Conservation (phyloP, 2,329 filamentous ascomycete species). For the Chrysoporthe austroafricana region DNA sequence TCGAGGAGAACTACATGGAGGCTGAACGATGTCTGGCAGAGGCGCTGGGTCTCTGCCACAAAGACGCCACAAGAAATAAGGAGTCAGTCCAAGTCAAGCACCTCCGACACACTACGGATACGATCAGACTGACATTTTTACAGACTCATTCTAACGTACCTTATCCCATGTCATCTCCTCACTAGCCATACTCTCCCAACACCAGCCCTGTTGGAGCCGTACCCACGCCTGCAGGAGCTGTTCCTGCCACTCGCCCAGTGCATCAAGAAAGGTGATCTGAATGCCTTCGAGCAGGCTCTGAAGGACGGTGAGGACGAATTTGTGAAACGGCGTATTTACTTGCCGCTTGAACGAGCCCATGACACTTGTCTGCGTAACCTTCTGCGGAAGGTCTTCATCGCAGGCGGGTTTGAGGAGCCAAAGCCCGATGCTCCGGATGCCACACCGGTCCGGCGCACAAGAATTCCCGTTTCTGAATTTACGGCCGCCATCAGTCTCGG, state of each 20-base stretch:
- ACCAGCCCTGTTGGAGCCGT: constrained; percentile 69
- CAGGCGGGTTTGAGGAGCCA: constrained; percentile 77
- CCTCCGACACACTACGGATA: background rate
- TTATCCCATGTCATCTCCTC: constrained; percentile 90
- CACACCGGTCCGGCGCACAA: constrained; percentile 66
- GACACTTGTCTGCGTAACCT: constrained; percentile 93
- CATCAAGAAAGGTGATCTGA: constrained; percentile 82
- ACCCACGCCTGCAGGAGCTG: constrained; percentile 74
- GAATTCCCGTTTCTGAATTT: constrained; percentile 84
- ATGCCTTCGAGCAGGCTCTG: constrained; percentile 82
- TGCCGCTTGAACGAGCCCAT: constrained; percentile 88
- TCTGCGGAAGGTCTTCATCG: constrained; percentile 86
- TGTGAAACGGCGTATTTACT: constrained; percentile 88
- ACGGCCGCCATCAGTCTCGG: constrained; percentile 80
- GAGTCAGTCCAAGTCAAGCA: constrained; percentile 61
- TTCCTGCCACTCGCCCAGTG: constrained; percentile 78
- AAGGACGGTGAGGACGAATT: constrained; percentile 87
- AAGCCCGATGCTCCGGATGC: constrained; percentile 61
- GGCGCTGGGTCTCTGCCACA: constrained; percentile 83
- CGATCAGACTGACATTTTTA: constrained; percentile 31
- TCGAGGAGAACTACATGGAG: constrained; percentile 90
- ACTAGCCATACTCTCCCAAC: constrained; percentile 86
- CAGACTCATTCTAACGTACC: constrained; percentile 89
- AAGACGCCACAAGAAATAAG: constrained; percentile 72
- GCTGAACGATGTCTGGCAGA: constrained; percentile 80